Evolutionary conservation across 2,329 filamentous ascomycete genomes (phyloP).

Genomic region (Tolypocladium amazonense): DNA sequence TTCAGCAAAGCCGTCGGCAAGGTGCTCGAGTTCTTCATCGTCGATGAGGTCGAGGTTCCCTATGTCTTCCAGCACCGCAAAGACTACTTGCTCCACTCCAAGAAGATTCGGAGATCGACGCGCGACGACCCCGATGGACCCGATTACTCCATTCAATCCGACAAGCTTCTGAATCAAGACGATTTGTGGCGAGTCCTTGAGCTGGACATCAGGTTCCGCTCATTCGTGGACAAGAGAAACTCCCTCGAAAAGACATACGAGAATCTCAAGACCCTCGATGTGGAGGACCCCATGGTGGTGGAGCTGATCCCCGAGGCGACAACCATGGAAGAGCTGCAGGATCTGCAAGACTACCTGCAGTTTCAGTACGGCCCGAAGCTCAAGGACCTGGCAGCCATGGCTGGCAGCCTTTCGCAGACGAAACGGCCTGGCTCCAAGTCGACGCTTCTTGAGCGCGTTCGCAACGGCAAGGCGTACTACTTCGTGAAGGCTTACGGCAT

Average conservation of each 20-base stretch:
- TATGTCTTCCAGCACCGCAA: slow-evolving; percentile 98
- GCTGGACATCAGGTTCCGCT: slow-evolving; percentile 88
- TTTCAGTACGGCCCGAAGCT: slow-evolving; percentile 83
- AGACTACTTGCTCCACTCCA: slow-evolving; percentile 89
- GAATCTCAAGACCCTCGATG: slow-evolving; percentile 52
- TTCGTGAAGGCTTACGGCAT: slow-evolving; percentile 88
- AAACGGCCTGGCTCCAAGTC: slow-evolving; percentile 79
- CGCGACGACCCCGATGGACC: slow-evolving; percentile 59
- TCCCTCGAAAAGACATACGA: slow-evolving; percentile 71
- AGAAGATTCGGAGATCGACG: slow-evolving; percentile 52
- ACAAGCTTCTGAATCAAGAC: slow-evolving; percentile 83
- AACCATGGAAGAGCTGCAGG: slow-evolving; percentile 91
- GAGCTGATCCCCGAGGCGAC: slow-evolving; percentile 71
- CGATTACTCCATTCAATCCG: slow-evolving; percentile 64
- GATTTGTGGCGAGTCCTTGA: slow-evolving; percentile 95
- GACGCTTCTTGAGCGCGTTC: slow-evolving; percentile 72
- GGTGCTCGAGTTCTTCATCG: slow-evolving; percentile 88
- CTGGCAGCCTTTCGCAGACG: slow-evolving; percentile 51
- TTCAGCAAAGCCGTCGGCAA: slow-evolving; percentile 85
- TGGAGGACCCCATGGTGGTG: slow-evolving; percentile 67
- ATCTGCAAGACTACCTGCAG: slow-evolving; percentile 91
- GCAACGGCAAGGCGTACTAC: slow-evolving; percentile 67
- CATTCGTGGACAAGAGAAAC: slow-evolving; percentile 84
- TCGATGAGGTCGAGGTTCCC: slow-evolving; percentile 89
- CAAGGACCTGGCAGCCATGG: slow-evolving; percentile 62